Conservation (phyloP, 257 asterid genomes). For the Nicotiana sylvestris region DNA sequence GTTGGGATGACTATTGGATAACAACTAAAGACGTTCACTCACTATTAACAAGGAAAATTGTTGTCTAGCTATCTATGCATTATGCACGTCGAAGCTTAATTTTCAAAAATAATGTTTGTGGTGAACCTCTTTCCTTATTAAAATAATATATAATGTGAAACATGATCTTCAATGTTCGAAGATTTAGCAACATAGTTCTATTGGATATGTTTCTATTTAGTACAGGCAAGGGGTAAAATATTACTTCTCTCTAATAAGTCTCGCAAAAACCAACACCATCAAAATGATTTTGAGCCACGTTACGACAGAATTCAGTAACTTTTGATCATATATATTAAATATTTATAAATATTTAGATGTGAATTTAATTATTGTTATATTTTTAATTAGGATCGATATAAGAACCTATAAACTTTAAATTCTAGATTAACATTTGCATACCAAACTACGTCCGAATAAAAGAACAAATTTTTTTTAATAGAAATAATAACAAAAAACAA, state of each 20-base stretch:
- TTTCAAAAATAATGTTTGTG: background rate
- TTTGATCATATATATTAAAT: no score
- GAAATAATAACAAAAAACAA: background rate
- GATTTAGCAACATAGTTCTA: background rate
- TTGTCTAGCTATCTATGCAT: background rate
- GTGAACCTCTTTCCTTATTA: background rate
- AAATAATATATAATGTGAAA: background rate
- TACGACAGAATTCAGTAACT: no score
- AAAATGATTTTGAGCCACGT: no score
- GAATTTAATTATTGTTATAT: no score
- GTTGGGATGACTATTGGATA: background rate
- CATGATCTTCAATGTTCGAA: background rate
- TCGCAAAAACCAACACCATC: background rate
- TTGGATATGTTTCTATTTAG: background rate
- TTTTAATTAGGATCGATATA: no score
- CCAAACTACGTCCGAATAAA: no score
- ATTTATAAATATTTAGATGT: no score
- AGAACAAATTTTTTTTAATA: background rate
- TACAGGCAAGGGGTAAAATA: background rate
- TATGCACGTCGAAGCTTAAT: background rate
- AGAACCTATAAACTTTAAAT: no score
- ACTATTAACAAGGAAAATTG: background rate
- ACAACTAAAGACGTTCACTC: background rate
- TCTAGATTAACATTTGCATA: no score
- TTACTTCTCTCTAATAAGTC: background rate